These are phyloP conservation scores for Lecanosticta acicola DNA, from an alignment of 2,329 filamentous ascomycete genomes.

Conservation along the genomic window DNA sequence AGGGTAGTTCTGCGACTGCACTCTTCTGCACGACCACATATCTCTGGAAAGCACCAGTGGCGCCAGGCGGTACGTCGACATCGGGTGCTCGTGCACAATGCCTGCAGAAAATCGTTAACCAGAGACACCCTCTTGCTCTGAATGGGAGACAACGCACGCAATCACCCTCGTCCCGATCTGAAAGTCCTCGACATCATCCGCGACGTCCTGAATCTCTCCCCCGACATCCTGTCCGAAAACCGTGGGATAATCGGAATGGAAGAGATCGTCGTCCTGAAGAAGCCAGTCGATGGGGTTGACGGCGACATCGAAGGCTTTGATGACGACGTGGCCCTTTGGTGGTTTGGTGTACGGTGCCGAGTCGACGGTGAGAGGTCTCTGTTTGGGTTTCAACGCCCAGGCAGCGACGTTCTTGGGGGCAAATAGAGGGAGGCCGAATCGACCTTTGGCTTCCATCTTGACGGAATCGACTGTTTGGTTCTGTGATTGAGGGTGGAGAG, in stretches of 20 bases:
- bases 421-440: slow-evolving; percentile 2
- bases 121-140: neutral
- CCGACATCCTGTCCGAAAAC: slow-evolving; percentile 42
- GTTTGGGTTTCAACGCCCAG: slow-evolving; percentile 32
- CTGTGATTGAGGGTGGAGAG: neutral
- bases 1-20: slow-evolving; percentile 37
- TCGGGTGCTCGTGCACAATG: slow-evolving; percentile 14
- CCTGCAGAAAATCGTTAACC: slow-evolving; percentile 6
- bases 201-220: slow-evolving; percentile 44
- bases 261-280: slow-evolving; percentile 29
- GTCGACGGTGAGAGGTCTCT: slow-evolving; percentile 30
- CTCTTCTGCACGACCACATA: slow-evolving; percentile 31
- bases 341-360: slow-evolving; percentile 36
- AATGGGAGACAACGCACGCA: slow-evolving; percentile 23
- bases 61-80: slow-evolving; percentile 12
- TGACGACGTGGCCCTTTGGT: slow-evolving; percentile 34
- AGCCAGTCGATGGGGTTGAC: slow-evolving; percentile 43
- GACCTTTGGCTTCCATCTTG: neutral
- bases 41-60: slow-evolving; percentile 29
- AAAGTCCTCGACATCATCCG: slow-evolving; percentile 41
- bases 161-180: slow-evolving; percentile 43
- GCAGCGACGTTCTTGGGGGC: slow-evolving; percentile 31
- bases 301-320: slow-evolving; percentile 37
- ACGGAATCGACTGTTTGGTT: no score
- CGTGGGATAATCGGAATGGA: slow-evolving; percentile 32